Evolutionary conservation across 306 rosid genomes (phyloP).

Genomic region (Acacia confusa): DNA sequence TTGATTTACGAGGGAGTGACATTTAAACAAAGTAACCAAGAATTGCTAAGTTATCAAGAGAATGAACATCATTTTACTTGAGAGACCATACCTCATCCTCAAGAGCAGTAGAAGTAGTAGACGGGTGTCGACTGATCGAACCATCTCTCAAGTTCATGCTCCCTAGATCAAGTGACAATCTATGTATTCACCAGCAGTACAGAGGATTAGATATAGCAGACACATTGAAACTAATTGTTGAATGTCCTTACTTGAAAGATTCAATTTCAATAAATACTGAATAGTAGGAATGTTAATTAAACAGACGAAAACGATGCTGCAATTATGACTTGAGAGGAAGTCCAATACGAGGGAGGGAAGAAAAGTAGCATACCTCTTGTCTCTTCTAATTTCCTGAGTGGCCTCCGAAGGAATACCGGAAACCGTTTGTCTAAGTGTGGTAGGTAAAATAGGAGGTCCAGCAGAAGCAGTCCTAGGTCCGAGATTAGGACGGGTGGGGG

Average conservation of each 20-base stretch:
- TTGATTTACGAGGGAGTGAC: slow-evolving; percentile 2
- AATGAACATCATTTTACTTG: not conserved
- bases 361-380: slow-evolving; percentile 54
- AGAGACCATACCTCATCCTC: slow-evolving; percentile 77
- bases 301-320: not conserved
- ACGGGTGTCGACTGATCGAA: slow-evolving; percentile 29
- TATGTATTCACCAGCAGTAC: slow-evolving; percentile 42
- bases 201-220: slow-evolving; percentile 25
- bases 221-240: not conserved
- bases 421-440: slow-evolving; percentile 60
- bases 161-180: slow-evolving; percentile 83
- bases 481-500: slow-evolving; percentile 41
- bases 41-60: not conserved
- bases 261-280: not conserved
- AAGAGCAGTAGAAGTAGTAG: slow-evolving; percentile 57
- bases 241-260: not conserved
- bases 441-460: slow-evolving; percentile 64
- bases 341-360: not conserved
- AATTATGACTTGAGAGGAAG: not conserved
- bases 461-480: slow-evolving; percentile 64
- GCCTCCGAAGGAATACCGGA: slow-evolving; percentile 44
- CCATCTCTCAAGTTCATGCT: slow-evolving; percentile 71
- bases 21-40: slow-evolving; percentile 3
- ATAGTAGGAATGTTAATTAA: not conserved
- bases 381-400: slow-evolving; percentile 48